A percentile compares a stretch with the other conserved stretches of the same genome.
These are phyloP conservation scores for Chenopodium formosanum DNA, from an alignment of 148 eudicot genomes.

Conservation along the genomic window DNA sequence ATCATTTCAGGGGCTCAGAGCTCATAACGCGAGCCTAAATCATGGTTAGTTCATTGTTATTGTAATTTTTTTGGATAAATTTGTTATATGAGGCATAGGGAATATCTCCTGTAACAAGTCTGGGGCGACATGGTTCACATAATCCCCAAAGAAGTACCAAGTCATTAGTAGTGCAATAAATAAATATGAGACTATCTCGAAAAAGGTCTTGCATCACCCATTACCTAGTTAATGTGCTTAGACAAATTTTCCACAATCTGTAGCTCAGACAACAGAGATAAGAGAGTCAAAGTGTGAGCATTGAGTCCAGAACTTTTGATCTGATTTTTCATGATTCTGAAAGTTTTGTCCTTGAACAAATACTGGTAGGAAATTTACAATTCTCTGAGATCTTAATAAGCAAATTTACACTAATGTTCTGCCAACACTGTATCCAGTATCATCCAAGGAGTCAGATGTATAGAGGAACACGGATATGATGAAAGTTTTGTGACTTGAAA, in stretches of 20 bases:
- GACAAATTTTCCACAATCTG: neutral
- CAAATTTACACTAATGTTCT: too few relatives aligned
- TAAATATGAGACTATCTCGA: too few relatives aligned
- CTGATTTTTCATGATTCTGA: neutral
- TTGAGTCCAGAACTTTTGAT: neutral
- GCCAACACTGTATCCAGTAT: too few relatives aligned
- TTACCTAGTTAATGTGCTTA: neutral
- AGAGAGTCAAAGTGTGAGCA: neutral
- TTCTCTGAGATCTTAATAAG: too few relatives aligned
- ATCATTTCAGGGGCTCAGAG: conserved; percentile 45
- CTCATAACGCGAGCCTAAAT: conserved; percentile 25
- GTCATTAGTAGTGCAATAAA: too few relatives aligned
- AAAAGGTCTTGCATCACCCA: too few relatives aligned
- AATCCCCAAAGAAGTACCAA: too few relatives aligned
- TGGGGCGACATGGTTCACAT: too few relatives aligned
- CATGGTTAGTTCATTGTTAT: conserved; percentile 34
- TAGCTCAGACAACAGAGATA: neutral
- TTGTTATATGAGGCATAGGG: neutral
- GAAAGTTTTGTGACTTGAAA: too few relatives aligned
- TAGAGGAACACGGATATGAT: too few relatives aligned
- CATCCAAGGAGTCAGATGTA: too few relatives aligned
- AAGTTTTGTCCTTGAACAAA: neutral
- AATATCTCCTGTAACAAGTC: neutral
- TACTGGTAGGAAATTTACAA: neutral
- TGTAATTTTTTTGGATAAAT: neutral